phyloP scores from a whole-genome alignment of 768 basidiomycete genomes.

The Pleurotus giganteus region DNA sequence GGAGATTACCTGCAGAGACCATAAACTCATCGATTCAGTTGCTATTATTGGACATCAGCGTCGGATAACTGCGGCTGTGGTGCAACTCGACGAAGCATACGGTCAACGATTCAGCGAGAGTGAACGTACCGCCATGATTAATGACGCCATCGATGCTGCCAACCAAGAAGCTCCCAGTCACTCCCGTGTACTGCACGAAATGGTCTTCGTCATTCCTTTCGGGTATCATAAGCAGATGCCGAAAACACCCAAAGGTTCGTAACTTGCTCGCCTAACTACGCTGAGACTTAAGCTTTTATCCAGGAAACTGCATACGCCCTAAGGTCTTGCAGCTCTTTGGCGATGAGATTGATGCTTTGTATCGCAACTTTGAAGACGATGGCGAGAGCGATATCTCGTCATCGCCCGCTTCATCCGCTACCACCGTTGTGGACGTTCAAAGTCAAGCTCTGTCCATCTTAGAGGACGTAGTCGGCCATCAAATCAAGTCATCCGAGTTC shows the following conservation, averaged over 20 bases:
- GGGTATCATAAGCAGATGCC: conserved; percentile 10
- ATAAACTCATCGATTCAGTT: conserved; percentile 7
- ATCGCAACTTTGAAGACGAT: conserved; percentile 10
- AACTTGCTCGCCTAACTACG: neutral
- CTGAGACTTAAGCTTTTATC: neutral
- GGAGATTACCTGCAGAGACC: conserved; percentile 9
- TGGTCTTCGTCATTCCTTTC: conserved; percentile 11
- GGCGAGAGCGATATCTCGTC: neutral
- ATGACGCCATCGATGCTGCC: conserved; percentile 3
- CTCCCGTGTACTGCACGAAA: conserved; percentile 12
- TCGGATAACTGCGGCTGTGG: conserved; percentile 12
- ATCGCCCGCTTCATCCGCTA: neutral
- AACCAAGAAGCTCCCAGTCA: conserved; percentile 10
- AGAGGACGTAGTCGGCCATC: conserved; percentile 8
- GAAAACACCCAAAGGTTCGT: conserved; percentile 13
- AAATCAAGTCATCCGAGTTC: neutral
- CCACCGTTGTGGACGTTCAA: conserved; percentile 3
- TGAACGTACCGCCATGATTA: conserved; percentile 5
- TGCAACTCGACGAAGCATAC: conserved; percentile 6
- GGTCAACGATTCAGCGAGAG: conserved; percentile 4
- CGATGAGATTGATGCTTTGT: conserved; percentile 12
- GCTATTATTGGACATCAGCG: conserved; percentile 13
- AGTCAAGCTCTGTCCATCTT: conserved; percentile 1
- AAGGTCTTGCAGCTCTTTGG: conserved; percentile 11
- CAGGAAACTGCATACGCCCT: conserved; percentile 14